Base-by-base conservation (phyloP, 1,284 basidiomycete species). In the Stygiomarasmius scandens region DNA sequence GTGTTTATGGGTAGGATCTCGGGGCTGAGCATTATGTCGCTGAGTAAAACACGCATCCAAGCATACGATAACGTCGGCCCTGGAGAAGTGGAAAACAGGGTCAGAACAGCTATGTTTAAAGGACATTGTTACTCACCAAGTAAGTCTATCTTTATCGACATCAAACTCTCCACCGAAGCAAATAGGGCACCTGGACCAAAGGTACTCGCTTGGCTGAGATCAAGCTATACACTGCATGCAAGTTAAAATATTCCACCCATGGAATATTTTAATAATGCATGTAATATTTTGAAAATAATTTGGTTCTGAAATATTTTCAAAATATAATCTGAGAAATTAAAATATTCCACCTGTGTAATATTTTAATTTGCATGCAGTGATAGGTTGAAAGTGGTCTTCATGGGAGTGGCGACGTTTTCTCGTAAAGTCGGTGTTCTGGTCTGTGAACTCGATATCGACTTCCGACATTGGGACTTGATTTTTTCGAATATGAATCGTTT, bases 1-100 rank as follows among this genome's bases (percentile, higher is more conserved):
- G 34, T 59, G 49, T 5, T 9, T 25, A 16, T 29, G 36, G 9
- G 25, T 20, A 0, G 57, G 54, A 27, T 55, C 55, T 20, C 16
- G 43, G 1, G 23, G 11, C 14, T 53, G 48, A 24, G 57, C 56
- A 24, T 62, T 58, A 25, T 58, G 55, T 46, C 60, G 59, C 20
- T 62, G 61, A 1, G 55, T 58, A 49, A 60, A 62, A 48, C 64
- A 66, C 1, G 56, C 56, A 49, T 66, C 64, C 24, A 65, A 14
- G 45, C 59, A 64, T 1, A 60, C 56, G 3, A 66, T 58, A 9
- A 25, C 22, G 8, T 20, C 29, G 29, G 29, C 12, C 29, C 29
- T 32, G 29, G 29, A 32, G 12, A 32, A 32, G 5, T 6, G 12
- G 6, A 32, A 32, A 5, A 32, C 29, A n/a, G n/a, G n/a, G 29